A percentile compares a stretch with the other conserved stretches of the same genome.
Conservation (phyloP, 192 early-diverging fungal species). For the Backusella luteola region DNA sequence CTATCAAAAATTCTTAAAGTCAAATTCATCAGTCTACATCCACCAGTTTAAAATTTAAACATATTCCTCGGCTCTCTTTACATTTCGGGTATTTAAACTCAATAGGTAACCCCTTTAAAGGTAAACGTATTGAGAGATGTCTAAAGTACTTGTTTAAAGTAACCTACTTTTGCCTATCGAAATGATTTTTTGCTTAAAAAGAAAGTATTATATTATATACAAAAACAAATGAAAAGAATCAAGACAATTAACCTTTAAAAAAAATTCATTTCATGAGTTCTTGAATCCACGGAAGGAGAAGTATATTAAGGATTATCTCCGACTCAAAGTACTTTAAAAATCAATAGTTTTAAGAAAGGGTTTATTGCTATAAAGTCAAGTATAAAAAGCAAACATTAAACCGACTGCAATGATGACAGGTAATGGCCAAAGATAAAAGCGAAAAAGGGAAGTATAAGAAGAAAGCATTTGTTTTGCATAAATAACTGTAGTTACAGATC, state of each 20-base stretch:
- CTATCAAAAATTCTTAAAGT: too few species aligned
- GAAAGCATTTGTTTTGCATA: background rate
- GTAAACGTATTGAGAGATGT: background rate
- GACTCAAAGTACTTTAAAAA: background rate
- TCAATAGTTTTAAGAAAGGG: background rate
- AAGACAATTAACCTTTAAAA: background rate
- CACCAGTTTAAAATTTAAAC: background rate
- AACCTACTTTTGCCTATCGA: background rate
- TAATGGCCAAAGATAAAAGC: background rate
- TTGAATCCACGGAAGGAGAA: background rate
- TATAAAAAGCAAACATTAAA: background rate
- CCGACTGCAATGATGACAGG: background rate
- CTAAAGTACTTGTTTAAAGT: background rate
- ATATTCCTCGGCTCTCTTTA: background rate
- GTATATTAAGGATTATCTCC: background rate
- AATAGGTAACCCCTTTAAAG: background rate
- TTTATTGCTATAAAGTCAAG: too few species aligned
- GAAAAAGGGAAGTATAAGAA: background rate
- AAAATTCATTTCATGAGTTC: background rate
- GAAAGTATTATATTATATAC: background rate
- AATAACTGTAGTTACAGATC: background rate
- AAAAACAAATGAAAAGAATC: background rate
- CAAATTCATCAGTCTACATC: background rate
- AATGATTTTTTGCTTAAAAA: background rate
- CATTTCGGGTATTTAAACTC: background rate